These are phyloP conservation scores for Calonectria pseudoturangicola DNA, from an alignment of 2,329 filamentous ascomycete species.

Conservation along the genomic window DNA sequence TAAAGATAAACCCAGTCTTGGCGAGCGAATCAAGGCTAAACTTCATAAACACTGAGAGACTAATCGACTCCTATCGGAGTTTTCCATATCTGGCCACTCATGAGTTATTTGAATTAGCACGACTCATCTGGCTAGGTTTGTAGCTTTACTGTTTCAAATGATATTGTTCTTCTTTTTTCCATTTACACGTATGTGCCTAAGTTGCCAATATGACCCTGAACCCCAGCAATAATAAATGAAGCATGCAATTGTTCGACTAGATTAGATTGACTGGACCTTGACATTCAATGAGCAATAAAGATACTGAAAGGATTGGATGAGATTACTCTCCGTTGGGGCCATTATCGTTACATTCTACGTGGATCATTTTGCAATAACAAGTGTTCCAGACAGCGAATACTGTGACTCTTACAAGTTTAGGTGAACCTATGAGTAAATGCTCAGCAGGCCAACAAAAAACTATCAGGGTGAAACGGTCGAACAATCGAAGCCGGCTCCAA, in stretches of 20 bases:
- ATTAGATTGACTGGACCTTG: too few species aligned
- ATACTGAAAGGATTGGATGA: too few species aligned
- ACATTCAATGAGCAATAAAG: too few species aligned
- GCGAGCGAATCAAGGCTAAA: slow-evolving; percentile 82
- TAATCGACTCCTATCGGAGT: background rate
- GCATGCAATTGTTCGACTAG: too few species aligned
- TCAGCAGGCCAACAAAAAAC: background rate
- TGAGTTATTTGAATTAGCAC: background rate
- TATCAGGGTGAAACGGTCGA: slow-evolving; percentile 6
- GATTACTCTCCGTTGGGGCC: too few species aligned
- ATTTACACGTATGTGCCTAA: background rate
- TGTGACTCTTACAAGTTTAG: too few species aligned
- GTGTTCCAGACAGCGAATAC: background rate
- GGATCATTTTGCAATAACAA: too few species aligned
- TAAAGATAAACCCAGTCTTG: slow-evolving; percentile 71
- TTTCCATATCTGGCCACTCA: background rate
- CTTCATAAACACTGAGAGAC: slow-evolving; percentile 70
- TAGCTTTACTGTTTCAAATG: background rate
- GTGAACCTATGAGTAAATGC: background rate
- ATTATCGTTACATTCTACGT: too few species aligned
- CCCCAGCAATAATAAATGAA: too few species aligned
- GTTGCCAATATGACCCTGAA: background rate
- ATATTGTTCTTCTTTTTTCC: background rate
- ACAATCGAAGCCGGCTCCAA: slow-evolving; percentile 30
- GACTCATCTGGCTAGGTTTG: too few species aligned